Evolutionary conservation across 306 rosid species (phyloP).

Genomic region (Castanospermum australe): DNA sequence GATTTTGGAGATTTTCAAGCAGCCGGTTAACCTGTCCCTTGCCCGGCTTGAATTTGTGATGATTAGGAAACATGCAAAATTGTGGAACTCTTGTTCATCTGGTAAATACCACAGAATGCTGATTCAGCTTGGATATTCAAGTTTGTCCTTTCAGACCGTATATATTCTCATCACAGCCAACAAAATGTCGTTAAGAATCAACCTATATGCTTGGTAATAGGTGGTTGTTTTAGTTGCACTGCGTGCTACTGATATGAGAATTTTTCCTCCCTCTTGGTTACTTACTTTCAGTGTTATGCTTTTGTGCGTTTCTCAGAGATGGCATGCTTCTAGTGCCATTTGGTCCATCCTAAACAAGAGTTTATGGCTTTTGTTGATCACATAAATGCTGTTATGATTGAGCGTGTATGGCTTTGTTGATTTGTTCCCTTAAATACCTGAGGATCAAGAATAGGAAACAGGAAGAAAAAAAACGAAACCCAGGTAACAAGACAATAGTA

Average conservation of each 20-base stretch:
- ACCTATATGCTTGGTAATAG: conserved; percentile 10
- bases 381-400: conserved; percentile 17
- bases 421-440: background rate
- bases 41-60: conserved; percentile 25
- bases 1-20: conserved; percentile 95
- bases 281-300: conserved; percentile 25
- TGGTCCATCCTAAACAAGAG: conserved; percentile 11
- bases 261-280: background rate
- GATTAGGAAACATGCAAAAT: conserved; percentile 28
- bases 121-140: conserved; percentile 36
- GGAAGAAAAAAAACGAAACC: background rate
- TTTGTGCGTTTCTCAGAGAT: conserved; percentile 27
- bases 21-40: conserved; percentile 49
- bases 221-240: conserved; percentile 25
- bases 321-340: conserved; percentile 8
- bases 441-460: background rate
- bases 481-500: background rate
- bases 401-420: conserved; percentile 3
- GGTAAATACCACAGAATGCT: conserved; percentile 28
- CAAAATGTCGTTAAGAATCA: conserved; percentile 21
- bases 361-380: conserved; percentile 5
- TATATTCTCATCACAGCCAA: conserved; percentile 8
- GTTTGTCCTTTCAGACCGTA: background rate
- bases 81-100: conserved; percentile 14
- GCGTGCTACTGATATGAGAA: background rate